These are phyloP conservation scores for Claviceps monticola DNA, from an alignment of 2,329 filamentous ascomycete species.

Conservation along the genomic window DNA sequence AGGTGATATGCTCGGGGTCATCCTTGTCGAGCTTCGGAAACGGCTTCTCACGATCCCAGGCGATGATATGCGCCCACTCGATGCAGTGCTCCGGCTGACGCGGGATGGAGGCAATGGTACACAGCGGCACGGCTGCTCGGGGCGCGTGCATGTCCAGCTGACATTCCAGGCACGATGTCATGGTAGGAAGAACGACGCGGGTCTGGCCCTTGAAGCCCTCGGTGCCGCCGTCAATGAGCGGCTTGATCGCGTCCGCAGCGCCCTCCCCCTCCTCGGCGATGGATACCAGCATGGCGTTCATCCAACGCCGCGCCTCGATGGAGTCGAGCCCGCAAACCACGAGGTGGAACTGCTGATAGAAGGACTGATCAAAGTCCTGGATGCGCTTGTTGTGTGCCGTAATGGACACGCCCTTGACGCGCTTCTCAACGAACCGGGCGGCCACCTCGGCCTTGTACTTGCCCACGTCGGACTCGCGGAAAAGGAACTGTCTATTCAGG, in stretches of 20 bases:
- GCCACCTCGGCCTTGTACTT: slow-evolving; percentile 90
- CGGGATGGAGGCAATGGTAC: slow-evolving; percentile 90
- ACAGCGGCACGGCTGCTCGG: slow-evolving; percentile 90
- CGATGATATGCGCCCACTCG: slow-evolving; percentile 97
- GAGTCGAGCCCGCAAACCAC: slow-evolving; percentile 92
- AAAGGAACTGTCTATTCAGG: slow-evolving; percentile 93
- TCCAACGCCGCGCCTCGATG: slow-evolving; percentile 96
- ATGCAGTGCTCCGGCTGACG: slow-evolving; percentile 96
- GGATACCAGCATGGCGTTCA: slow-evolving; percentile 82
- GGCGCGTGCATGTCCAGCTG: slow-evolving; percentile 98
- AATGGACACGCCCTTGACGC: slow-evolving; percentile 83
- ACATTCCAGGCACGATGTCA: slow-evolving; percentile 95
- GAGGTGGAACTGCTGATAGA: slow-evolving; percentile 94
- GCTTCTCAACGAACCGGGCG: slow-evolving; percentile 76
- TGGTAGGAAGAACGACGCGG: slow-evolving; percentile 77
- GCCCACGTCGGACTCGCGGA: slow-evolving; percentile 81
- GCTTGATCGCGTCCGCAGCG: slow-evolving; percentile 67
- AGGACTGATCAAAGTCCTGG: slow-evolving; percentile 90
- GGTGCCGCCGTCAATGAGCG: slow-evolving; percentile 89
- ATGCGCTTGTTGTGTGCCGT: slow-evolving; percentile 90
- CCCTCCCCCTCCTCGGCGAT: slow-evolving; percentile 71
- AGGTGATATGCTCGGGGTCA: slow-evolving; percentile 92
- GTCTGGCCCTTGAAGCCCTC: slow-evolving; percentile 98
- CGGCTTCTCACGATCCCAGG: slow-evolving; percentile 78
- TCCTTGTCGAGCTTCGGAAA: slow-evolving; percentile 86